Base-by-base conservation (phyloP, 1,284 basidiomycete species). In the Fomitopsis betulina region DNA sequence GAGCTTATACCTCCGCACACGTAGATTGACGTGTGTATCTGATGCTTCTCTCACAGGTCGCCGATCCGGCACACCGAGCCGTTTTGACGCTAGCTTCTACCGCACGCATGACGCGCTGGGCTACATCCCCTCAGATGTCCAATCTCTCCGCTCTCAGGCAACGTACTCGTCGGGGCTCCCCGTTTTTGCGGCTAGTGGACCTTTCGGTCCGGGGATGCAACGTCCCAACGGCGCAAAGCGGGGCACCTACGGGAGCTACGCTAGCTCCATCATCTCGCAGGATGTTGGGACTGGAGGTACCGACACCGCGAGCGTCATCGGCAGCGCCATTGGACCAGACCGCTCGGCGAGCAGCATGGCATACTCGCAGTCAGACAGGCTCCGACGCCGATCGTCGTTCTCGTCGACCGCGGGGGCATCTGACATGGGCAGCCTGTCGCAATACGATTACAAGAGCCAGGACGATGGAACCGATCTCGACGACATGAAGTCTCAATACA, bases 41-140 rank as follows among this genome's bases (percentile, higher is more conserved):
- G 57, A 66, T 62, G 54, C 54, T 52, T 57, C 55, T 56, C 60
- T 23, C 38, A 61, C 60, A 76, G 80, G 75, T 62, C 79, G 80
- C 62, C 83, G 88, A 62, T 91, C 89, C 35, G 91, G 92, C 45
- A 91, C 92, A 3, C 92, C 93, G 17, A 93, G 90, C 68, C 89
- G 94, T 57, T 97, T 97, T 73, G 96, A 98, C 70, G 82, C 93
- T 45, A 89, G 88, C 69, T 99, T 97, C 79, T 98, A 96, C 73
- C 87, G 95, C 57, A 94, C 93, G 0, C 96, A 98, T 74, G 96
- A 98, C 70, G 86, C 95, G 0, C 81, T 98, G 60, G 87, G 92
- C 8, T 98, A 96, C 72, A 96, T 98, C 62, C 95, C 96, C 1
- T 93, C 93, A 19, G 96, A 98, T 68, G 91, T 89, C 13, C 95